Conservation (phyloP, 2,329 filamentous ascomycete genomes). For the Dothiorella sarmentorum region DNA sequence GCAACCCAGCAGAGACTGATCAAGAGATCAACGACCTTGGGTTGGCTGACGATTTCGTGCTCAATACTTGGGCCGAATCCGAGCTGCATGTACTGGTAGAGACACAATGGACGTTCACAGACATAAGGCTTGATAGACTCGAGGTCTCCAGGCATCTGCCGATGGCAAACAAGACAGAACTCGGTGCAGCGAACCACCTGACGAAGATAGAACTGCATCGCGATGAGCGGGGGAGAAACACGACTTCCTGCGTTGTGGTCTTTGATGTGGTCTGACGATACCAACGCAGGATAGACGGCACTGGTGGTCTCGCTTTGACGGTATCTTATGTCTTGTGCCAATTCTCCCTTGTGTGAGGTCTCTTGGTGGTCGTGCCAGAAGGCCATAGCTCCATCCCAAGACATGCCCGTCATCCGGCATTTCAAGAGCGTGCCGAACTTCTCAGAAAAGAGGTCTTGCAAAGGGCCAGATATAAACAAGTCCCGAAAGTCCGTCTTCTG, state of each 20-base stretch:
- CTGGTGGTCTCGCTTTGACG: constrained; percentile 12
- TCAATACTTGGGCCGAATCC: constrained; percentile 83
- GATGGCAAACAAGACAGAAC: constrained; percentile 83
- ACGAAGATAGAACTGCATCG: constrained; percentile 72
- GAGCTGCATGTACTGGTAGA: constrained; percentile 85
- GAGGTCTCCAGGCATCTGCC: constrained; percentile 61
- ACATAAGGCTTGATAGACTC: constrained; percentile 72
- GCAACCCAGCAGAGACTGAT: constrained; percentile 75
- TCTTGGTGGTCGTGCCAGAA: constrained; percentile 30
- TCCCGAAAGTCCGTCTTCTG: constrained; percentile 45
- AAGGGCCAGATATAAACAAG: constrained; percentile 68
- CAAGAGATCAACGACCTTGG: constrained; percentile 79
- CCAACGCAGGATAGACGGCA: constrained; percentile 42
- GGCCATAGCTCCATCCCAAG: constrained; percentile 67
- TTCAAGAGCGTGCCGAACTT: constrained; percentile 62
- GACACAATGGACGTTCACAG: constrained; percentile 69
- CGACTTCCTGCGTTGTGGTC: constrained; percentile 27
- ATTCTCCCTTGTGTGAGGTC: constrained; percentile 14
- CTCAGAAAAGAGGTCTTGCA: constrained; percentile 65
- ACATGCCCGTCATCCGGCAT: constrained; percentile 53
- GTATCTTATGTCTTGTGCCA: constrained; percentile 21
- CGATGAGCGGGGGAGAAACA: constrained; percentile 55
- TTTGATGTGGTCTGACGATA: constrained; percentile 51
- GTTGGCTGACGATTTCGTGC: constrained; percentile 74
- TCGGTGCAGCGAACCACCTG: constrained; percentile 78